Evolutionary conservation across 495 filamentous ascomycete genomes (phyloP), one percentile per base, ranked within the genome.

Genomic region (Letharia lupina): DNA sequence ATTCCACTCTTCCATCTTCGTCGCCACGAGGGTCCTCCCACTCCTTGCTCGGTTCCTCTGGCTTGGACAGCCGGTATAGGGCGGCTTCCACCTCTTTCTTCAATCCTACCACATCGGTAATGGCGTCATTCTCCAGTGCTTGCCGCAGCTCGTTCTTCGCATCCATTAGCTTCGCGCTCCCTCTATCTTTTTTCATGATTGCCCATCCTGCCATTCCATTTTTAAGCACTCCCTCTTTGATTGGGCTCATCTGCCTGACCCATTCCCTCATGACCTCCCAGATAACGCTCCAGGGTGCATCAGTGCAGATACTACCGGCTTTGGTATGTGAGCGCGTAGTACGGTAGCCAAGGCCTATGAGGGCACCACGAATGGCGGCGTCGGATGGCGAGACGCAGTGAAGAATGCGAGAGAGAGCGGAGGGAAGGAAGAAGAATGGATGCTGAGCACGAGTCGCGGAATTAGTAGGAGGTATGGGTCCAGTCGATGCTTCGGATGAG

Each of bases 181-280:
- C 69, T 74, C 15, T 75, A 65, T 39, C 76, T 70, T 81, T 81
- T 10, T 72, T 67, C 82, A 88, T 80, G 60, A 97, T 86, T 16
- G 74, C 83, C 52, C 84, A 90, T 11, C 86, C 93, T 0, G 89
- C 75, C n/a, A 77, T 89, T 28, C 83, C 83, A 44, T 84, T 78
- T 65, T 82, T 86, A n/a, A 96, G 74, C 7, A 85, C 80, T 1
- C 79, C 81, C 57, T 86, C 82, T 68, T 89, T 95, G 57, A 93
- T 77, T 0, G 91, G 91, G 0, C 80, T 76, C 65, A 86, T 88
- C 69, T 94, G 92, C 48, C 87, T 80, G 4, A 86, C 80, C 93
- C 93, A 98, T 77, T 95, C 90, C 44, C 89, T 81, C 87, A 98
- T 96, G 41, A 98, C 81, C 68, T 96, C 88, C 94, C 94, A 98